Conservation (phyloP, 345 rosid genomes). For the Bruguiera gymnorhiza region DNA sequence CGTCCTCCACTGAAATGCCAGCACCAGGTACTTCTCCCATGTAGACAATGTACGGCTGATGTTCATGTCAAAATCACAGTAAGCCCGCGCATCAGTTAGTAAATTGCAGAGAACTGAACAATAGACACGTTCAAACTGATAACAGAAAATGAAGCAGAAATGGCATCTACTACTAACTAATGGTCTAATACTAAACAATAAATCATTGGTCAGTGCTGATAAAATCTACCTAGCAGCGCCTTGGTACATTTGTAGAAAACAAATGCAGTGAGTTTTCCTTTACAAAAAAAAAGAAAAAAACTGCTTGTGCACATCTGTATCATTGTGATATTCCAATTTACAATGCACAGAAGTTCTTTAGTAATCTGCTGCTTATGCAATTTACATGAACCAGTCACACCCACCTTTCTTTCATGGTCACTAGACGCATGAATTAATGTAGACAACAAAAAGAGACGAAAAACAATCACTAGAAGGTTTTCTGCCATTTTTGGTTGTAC, state of each 20-base stretch:
- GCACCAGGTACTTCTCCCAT: constrained; percentile 59
- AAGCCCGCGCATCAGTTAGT: background rate
- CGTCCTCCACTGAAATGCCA: constrained; percentile 15
- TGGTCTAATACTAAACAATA: background rate
- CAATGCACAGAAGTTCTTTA: too few relatives aligned
- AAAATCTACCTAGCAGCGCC: background rate
- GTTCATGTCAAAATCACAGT: background rate
- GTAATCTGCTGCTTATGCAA: background rate
- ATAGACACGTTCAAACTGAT: background rate
- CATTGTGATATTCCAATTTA: too few relatives aligned
- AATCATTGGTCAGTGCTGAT: background rate
- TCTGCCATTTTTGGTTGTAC: background rate
- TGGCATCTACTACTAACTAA: background rate
- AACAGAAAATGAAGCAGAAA: background rate
- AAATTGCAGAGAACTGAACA: background rate
- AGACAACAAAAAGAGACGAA: constrained; percentile 15
- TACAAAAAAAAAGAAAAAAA: too few relatives aligned
- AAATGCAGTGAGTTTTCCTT: too few relatives aligned
- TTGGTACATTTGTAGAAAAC: too few relatives aligned
- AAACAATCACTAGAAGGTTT: background rate
- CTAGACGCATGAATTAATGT: constrained; percentile 11
- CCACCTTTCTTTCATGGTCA: constrained; percentile 34
- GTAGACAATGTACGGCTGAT: constrained; percentile 73
- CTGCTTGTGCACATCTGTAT: too few relatives aligned
- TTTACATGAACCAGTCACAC: background rate